phyloP scores from a whole-genome alignment of 2,329 filamentous ascomycete species.

The Colletotrichum lindemuthianum region DNA sequence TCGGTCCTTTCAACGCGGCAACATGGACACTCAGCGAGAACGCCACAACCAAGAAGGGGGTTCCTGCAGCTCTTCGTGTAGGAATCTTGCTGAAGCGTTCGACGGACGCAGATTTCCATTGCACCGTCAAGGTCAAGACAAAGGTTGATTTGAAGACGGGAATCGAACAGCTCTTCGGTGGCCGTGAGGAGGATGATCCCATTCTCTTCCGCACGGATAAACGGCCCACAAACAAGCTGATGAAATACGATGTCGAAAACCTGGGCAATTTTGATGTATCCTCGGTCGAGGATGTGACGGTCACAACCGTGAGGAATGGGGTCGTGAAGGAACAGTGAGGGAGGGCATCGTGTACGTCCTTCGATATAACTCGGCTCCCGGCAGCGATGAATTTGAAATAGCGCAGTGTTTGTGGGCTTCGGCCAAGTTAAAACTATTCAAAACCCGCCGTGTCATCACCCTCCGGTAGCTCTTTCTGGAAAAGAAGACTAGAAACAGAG shows the following conservation, averaged over 20 bases:
- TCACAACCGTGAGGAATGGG: background rate
- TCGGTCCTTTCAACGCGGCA: slow-evolving; percentile 35
- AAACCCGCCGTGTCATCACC: too few relatives aligned
- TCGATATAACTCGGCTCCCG: too few relatives aligned
- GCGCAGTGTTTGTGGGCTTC: too few relatives aligned
- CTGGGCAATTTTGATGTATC: slow-evolving; percentile 32
- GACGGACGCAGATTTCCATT: slow-evolving; percentile 42
- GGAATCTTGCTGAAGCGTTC: slow-evolving; percentile 40
- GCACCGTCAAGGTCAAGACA: slow-evolving; percentile 41
- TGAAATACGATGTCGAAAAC: slow-evolving; percentile 34
- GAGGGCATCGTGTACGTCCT: background rate
- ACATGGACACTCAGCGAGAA: slow-evolving; percentile 43
- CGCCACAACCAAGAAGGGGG: slow-evolving; percentile 37
- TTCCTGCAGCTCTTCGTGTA: slow-evolving; percentile 38
- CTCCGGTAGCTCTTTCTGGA: too few relatives aligned
- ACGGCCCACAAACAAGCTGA: slow-evolving; percentile 36
- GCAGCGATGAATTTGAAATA: too few relatives aligned
- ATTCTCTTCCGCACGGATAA: slow-evolving; percentile 36
- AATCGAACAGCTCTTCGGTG: slow-evolving; percentile 41
- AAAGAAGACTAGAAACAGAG: too few relatives aligned
- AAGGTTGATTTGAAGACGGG: slow-evolving; percentile 43
- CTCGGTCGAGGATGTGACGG: slow-evolving; percentile 32
- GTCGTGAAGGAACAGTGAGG: slow-evolving; percentile 3
- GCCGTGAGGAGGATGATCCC: slow-evolving; percentile 31
- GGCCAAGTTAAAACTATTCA: too few relatives aligned